phyloP scores from a whole-genome alignment of 148 eudicot genomes.

The Fagopyrum tataricum region DNA sequence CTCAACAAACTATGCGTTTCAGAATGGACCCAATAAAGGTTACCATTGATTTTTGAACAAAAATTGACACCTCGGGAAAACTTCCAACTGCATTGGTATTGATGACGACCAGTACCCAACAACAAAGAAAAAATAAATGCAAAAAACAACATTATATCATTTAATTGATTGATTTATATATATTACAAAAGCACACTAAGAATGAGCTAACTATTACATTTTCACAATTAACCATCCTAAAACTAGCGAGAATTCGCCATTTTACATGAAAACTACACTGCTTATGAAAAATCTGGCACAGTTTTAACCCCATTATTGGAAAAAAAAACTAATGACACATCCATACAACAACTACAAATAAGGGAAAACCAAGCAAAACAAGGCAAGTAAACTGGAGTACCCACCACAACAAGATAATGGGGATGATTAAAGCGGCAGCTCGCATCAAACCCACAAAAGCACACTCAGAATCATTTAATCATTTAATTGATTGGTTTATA shows the following conservation, averaged over 20 bases:
- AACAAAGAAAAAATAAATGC: neutral
- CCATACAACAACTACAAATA: neutral
- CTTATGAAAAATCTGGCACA: neutral
- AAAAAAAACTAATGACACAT: neutral
- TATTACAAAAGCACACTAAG: neutral
- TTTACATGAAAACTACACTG: neutral
- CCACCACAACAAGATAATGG: constrained; percentile 61
- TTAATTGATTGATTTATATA: neutral
- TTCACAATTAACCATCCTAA: neutral
- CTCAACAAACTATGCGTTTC: neutral
- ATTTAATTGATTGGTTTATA: neutral
- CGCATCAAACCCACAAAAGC: constrained; percentile 52
- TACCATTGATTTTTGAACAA: neutral
- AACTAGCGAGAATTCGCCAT: neutral
- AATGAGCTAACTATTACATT: neutral
- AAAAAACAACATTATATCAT: neutral
- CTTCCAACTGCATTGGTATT: neutral
- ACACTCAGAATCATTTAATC: too few species aligned
- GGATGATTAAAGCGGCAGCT: constrained; percentile 87
- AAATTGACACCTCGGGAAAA: neutral
- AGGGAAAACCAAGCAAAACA: neutral
- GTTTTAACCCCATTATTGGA: neutral
- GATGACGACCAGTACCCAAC: neutral
- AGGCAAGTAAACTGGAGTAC: neutral
- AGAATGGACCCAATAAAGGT: neutral